Base-by-base conservation (phyloP, 805 yeast species). In the Pichia phayaonensis region DNA sequence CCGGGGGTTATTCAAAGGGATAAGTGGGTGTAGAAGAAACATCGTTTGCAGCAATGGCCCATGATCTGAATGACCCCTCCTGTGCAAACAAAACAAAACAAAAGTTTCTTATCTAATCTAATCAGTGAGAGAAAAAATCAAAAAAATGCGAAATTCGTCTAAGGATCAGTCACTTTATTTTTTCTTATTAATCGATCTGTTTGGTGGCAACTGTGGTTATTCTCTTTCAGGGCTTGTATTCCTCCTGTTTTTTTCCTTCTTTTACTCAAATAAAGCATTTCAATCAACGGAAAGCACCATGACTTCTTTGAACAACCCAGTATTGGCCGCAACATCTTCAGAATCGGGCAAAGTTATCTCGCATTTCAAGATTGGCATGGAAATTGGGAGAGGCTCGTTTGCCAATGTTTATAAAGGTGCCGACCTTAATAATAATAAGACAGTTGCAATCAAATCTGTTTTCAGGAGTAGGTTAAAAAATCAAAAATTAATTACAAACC, bases 321-420 rank as follows among this genome's bases (percentile, higher is more conserved):
- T 45, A 22, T 45, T 40, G 47, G 48, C 44, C 18, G 40, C 50
- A 34, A 47, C 46, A 7, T 31, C 29, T 39, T 45, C 61, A 56
- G 55, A 58, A 29, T 44, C 46, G 15, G 53, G 53, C 8, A 42
- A 24, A 24, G 41, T 57, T 22, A 64, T 79, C 13, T 83, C 82
- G 7, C 65, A 68, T 46, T 83, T 80, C 60, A 67, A 73, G 22
- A 72, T 83, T n/a, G 89, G 88, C 23, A 79, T 83, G 20, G 95
- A 90, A 65, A 92, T 94, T 48, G 99, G 99, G 23, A 82, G 86
- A 60, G 99, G 99, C 34, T 86, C 96, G 10, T 94, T 94, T 72
- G 99, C 99, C 59, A 85, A 84, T 54, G 99, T 94, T 24, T 92
- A 86, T 72, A 90, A 88, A 68, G 96, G 97, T 47, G 73, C 76